Evolutionary conservation across 306 rosid species (phyloP).

Genomic region (Carpinus viminea): DNA sequence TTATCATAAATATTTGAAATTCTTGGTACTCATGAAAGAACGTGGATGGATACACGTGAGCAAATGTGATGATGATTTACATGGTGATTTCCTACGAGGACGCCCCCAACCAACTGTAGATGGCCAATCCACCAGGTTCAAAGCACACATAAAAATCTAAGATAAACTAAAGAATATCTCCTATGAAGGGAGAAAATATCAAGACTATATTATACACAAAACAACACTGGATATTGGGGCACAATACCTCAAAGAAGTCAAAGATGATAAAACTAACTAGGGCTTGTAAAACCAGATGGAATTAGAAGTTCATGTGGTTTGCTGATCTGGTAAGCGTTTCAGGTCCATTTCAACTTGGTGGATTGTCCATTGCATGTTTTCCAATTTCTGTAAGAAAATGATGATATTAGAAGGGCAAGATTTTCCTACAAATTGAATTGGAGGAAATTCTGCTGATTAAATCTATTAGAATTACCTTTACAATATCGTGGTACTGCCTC

Average conservation of each 20-base stretch:
- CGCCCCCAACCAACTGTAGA: not conserved
- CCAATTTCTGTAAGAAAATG: constrained; percentile 64
- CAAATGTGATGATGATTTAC: not conserved
- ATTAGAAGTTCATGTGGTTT: constrained; percentile 29
- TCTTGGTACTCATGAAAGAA: not conserved
- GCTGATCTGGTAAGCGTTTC: constrained; percentile 64
- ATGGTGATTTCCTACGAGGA: not conserved
- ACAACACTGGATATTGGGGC: no score
- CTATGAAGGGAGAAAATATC: not conserved
- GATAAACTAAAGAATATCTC: not conserved
- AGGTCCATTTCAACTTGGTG: constrained; percentile 91
- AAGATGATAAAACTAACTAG: not conserved
- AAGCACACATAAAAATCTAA: not conserved
- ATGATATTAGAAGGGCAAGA: not conserved
- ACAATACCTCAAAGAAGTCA: not conserved
- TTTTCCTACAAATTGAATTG: no score
- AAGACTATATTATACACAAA: not conserved
- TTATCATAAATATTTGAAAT: no score
- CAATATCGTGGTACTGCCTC: constrained; percentile 76
- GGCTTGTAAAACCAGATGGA: constrained; percentile 8
- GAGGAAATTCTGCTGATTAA: no score
- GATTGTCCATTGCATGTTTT: constrained; percentile 94
- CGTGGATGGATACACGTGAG: not conserved
- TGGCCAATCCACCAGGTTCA: not conserved
- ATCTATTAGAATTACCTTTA: constrained; percentile 45